Percentiles rank a stretch among this genome's conserved stretches.
Evolutionary conservation across 495 filamentous ascomycete species (phyloP).

Genomic region (Hapsidospora chrysogenum): DNA sequence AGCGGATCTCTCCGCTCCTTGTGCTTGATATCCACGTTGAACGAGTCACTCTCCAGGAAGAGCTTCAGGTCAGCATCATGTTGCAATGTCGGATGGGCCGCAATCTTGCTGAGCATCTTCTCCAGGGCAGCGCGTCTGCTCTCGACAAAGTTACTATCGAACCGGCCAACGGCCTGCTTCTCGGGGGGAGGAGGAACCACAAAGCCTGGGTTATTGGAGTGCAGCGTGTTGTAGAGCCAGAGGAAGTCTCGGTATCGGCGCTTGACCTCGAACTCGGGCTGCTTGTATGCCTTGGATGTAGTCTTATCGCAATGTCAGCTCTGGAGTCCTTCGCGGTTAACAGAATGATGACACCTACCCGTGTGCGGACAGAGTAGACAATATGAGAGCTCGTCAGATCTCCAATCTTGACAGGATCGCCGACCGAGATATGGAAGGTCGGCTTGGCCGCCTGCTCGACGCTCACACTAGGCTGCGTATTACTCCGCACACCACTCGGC

Average conservation of each 20-base stretch:
- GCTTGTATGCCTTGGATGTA: conserved; percentile 85
- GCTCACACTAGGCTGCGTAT: conserved; percentile 66
- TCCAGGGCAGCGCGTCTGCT: conserved; percentile 77
- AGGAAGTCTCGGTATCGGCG: conserved; percentile 91
- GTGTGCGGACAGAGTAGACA: conserved; percentile 88
- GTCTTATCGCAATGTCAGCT: conserved; percentile 34
- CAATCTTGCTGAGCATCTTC: conserved; percentile 92
- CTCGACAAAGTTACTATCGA: conserved; percentile 95
- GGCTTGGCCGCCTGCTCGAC: conserved; percentile 84
- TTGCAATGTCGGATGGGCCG: conserved; percentile 77
- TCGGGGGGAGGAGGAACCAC: conserved; percentile 93
- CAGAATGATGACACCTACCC: conserved; percentile 34
- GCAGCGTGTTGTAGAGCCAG: conserved; percentile 89
- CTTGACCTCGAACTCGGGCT: conserved; percentile 78
- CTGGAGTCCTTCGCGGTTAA: not conserved
- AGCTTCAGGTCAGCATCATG: conserved; percentile 89
- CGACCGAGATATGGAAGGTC: conserved; percentile 79
- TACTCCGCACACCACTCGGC: conserved; percentile 33
- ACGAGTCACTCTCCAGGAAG: conserved; percentile 88
- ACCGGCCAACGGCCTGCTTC: conserved; percentile 92
- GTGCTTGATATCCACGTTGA: conserved; percentile 93
- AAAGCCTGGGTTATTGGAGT: conserved; percentile 85
- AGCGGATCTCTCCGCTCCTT: conserved; percentile 84
- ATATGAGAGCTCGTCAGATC: conserved; percentile 94
- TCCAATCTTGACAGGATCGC: conserved; percentile 94